Base-by-base conservation (phyloP, 2,329 filamentous ascomycete species). In the Pleurostoma richardsiae region DNA sequence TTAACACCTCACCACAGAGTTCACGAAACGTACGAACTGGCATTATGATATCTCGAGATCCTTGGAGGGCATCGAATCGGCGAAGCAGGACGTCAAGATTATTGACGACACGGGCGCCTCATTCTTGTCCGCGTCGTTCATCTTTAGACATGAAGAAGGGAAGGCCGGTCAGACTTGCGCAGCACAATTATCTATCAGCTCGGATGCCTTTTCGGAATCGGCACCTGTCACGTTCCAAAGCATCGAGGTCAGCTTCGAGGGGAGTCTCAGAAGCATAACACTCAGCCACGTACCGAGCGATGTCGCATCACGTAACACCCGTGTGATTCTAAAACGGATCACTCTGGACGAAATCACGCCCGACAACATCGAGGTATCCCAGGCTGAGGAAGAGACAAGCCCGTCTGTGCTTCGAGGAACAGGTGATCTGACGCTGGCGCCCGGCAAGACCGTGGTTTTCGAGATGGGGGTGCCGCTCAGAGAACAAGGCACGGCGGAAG, bases 401-500 rank as follows among this genome's bases (percentile, higher is more conserved):
- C 56, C 63, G 3, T 55, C 59, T 6, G 53, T 72, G 41, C 68
- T 84, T 45, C 63, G 67, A 38, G 86, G 86, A 1, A 58, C 67
- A 8, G 76, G 79, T 6, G 74, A 91, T 61, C 66, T 96, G 46
- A 81, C 74, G 0, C 66, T 96, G 40, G 64, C 67, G 8, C 79
- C 90, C 10, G 83, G 82, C 1, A 79, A 87, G 50, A 86, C 76
- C 6, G 82, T 79, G 45, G 79, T 91, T 1, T 85, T 88, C 51
- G 81, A 87, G 55, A 75, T 96, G 56, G 78, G 76, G 6, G 79
- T 90, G 48, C 80, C 85, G 3, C 76, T 96, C 11, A 82, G 90
- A 49, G 91, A 96, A 65, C 82, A 90, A 3, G 90, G 90, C n/a
- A 80, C 88, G 47, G 83, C 86, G 1, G 80, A 76, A 42, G 82